phyloP scores from a whole-genome alignment of 106 monocot species.

The Allium cepa region DNA sequence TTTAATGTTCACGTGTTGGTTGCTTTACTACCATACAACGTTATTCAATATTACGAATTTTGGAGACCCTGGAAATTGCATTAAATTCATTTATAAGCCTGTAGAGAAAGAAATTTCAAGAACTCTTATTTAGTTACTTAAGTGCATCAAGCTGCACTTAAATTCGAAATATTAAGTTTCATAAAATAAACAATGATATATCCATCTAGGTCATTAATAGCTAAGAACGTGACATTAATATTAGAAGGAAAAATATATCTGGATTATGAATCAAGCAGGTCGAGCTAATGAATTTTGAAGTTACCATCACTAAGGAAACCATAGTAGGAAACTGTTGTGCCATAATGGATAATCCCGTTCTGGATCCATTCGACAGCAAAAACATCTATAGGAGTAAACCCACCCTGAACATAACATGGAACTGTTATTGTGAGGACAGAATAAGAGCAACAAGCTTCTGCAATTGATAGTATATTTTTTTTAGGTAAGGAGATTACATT shows the following conservation, averaged over 20 bases:
- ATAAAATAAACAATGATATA: too few species aligned
- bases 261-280: background rate
- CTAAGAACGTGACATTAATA: background rate
- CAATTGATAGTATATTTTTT: background rate
- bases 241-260: background rate
- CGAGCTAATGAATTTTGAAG: background rate
- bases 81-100: too few species aligned
- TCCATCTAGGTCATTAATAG: too few species aligned
- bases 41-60: too few species aligned
- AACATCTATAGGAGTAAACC: slow-evolving; percentile 78
- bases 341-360: slow-evolving; percentile 71
- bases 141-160: too few species aligned
- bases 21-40: too few species aligned
- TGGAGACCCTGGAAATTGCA: too few species aligned
- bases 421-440: background rate
- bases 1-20: too few species aligned
- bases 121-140: too few species aligned
- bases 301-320: slow-evolving; percentile 98
- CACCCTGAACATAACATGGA: slow-evolving; percentile 46
- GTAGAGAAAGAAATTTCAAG: too few species aligned
- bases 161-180: too few species aligned
- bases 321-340: slow-evolving; percentile 87
- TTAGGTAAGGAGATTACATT: too few species aligned
- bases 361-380: slow-evolving; percentile 90
- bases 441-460: background rate